phyloP scores from a whole-genome alignment of 345 rosid species.

The Passiflora organensis region DNA sequence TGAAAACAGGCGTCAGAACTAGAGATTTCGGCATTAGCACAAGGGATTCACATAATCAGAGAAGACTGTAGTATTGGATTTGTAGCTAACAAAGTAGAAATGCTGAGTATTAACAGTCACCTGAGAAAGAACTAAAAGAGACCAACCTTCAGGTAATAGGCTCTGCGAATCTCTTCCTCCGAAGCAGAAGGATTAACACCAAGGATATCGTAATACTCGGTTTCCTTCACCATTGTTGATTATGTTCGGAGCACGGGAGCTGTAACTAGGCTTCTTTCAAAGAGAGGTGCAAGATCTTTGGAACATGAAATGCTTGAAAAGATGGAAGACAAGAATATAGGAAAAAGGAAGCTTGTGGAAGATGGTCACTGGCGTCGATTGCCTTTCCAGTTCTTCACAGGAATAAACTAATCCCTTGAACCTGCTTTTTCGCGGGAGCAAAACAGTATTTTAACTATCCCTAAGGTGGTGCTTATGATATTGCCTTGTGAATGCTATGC shows the following conservation, averaged over 20 bases:
- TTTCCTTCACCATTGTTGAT: slow-evolving; percentile 55
- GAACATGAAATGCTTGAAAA: slow-evolving; percentile 9
- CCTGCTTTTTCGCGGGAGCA: slow-evolving; percentile 51
- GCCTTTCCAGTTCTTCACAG: slow-evolving; percentile 60
- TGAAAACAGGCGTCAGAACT: no score
- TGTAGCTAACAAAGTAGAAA: neutral
- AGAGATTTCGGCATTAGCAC: no score
- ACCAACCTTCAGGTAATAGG: slow-evolving; percentile 63
- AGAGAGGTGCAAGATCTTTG: slow-evolving; percentile 1
- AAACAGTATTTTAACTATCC: neutral
- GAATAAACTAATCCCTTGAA: slow-evolving; percentile 37
- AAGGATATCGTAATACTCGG: slow-evolving; percentile 68
- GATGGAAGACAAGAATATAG: neutral
- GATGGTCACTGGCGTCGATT: slow-evolving; percentile 25
- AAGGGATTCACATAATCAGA: no score
- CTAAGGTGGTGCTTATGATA: no score
- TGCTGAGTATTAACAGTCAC: neutral
- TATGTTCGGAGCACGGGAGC: neutral
- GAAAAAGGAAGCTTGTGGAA: slow-evolving; percentile 11
- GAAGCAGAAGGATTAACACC: slow-evolving; percentile 53
- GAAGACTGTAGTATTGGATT: no score
- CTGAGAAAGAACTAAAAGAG: no score
- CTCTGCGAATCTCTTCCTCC: slow-evolving; percentile 64
- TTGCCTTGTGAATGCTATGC: no score
- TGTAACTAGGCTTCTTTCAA: neutral